phyloP scores from a whole-genome alignment of 2,329 filamentous ascomycete genomes.

The Macroventuria anomochaeta region DNA sequence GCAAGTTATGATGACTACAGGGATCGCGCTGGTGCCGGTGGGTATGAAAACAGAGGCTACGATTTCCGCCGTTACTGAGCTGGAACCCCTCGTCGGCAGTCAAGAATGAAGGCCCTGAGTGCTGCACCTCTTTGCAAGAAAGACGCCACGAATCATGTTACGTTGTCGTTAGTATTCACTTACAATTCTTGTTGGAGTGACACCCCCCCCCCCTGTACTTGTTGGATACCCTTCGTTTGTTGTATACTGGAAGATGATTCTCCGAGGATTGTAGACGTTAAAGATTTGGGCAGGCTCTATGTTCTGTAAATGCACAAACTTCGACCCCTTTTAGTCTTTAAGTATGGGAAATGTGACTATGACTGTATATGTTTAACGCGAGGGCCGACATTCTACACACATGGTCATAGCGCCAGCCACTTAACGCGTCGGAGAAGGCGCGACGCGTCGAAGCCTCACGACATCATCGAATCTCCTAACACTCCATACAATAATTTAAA shows the following conservation, averaged over 20 bases:
- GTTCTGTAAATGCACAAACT: not conserved
- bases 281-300: not conserved
- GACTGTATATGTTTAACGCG: not conserved
- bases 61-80: conserved; percentile 40
- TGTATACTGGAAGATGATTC: not conserved
- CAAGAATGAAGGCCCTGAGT: too few relatives aligned
- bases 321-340: too few relatives aligned
- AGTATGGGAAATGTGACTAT: too few relatives aligned
- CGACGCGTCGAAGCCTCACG: conserved; percentile 34
- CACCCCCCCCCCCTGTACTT: conserved; percentile 2
- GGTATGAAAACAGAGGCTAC: conserved; percentile 39
- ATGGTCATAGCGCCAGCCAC: conserved; percentile 22
- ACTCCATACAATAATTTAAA: conserved; percentile 20
- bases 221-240: not conserved
- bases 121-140: not conserved
- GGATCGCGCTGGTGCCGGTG: conserved; percentile 30
- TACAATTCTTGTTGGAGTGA: not conserved
- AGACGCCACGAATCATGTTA: not conserved
- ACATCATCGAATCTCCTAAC: conserved; percentile 14
- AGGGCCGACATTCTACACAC: not conserved
- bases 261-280: not conserved
- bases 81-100: not conserved
- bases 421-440: conserved; percentile 33
- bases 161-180: not conserved
- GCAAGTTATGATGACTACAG: conserved; percentile 43